Evolutionary conservation across 768 basidiomycete genomes (phyloP), one percentile per base, ranked within the genome.

Genomic region (Sarcomyxa edulis): DNA sequence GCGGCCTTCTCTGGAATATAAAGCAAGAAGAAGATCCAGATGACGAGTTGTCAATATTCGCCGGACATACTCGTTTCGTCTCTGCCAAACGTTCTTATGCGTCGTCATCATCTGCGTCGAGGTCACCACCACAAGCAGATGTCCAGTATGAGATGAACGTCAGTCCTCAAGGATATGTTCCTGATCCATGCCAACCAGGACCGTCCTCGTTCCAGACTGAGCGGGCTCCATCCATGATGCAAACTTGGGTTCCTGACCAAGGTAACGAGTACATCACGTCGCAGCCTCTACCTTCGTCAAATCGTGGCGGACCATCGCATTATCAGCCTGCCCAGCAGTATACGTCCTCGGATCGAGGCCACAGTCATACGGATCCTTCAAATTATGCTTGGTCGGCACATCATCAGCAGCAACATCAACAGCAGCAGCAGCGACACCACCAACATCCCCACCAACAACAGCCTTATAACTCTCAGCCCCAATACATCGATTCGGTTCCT

Each of bases 21-120:
- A 71, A 75, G 37, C 61, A 69, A 40, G 75, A 76, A 34, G 68
- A 68, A 8, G 64, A 37, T 7, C 21, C 59, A 1, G 80, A 78
- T 14, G 84, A 86, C 42, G 84, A 83, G 44, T 62, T 87, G 4
- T 65, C 74, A 0, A 81, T 86, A 30, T 80, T 85, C 48, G 76
- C 81, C 0, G 84, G 84, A 4, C 73, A 75, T 42, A 81, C 75
- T 0, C 67, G 76, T 7, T 73, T 86, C 27, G 72, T 84, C 10
- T 72, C 76, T 2, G 60, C 65, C 6, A 68, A 69, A 48, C 60
- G 52, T n/a, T n/a, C n/a, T n/a, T n/a, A n/a, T n/a, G n/a, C n/a
- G 39, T 58, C 41, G n/a, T 15, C 48, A 40, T 43, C n/a, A 32
- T 35, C 14, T 21, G 54, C 44, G 22, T 41, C n/a, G 3, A 3